Evolutionary conservation across 495 filamentous ascomycete genomes (phyloP).

Genomic region (Clavariopsis aquatica): DNA sequence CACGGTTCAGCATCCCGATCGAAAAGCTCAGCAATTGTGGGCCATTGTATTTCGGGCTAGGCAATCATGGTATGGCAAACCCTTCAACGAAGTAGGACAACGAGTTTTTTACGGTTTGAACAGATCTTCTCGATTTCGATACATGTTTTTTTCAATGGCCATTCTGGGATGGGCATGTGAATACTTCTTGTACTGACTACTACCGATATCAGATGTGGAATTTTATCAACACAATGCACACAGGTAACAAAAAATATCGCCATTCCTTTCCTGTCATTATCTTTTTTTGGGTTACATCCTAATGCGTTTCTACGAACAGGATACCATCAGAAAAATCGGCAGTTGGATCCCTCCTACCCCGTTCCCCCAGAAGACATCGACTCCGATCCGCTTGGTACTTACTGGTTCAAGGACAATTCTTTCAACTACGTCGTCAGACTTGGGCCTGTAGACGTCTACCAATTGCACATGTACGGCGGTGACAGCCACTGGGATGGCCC

Average conservation of each 20-base stretch:
- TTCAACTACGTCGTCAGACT: slow-evolving; percentile 14
- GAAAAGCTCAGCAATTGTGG: not conserved
- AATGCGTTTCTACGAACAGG: not conserved
- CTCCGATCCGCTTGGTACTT: not conserved
- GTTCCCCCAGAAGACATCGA: slow-evolving; percentile 7
- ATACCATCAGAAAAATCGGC: not conserved
- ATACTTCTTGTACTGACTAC: not conserved
- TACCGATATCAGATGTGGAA: slow-evolving; percentile 22
- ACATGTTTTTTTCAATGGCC: no score
- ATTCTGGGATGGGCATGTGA: not conserved
- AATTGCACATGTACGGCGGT: slow-evolving; percentile 11
- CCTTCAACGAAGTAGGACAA: not conserved
- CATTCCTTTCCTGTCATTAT: not conserved
- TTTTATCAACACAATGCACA: slow-evolving; percentile 16
- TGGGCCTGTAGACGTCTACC: slow-evolving; percentile 13
- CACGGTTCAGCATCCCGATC: not conserved
- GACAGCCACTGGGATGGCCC: not conserved
- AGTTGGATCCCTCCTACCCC: not conserved
- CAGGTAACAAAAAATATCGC: slow-evolving; percentile 1
- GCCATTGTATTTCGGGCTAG: slow-evolving; percentile 9
- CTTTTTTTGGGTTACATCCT: not conserved
- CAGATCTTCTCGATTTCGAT: not conserved
- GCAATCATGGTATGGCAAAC: slow-evolving; percentile 10
- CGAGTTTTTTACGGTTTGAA: not conserved
- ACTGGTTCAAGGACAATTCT: not conserved